Conservation (phyloP, 2,329 filamentous ascomycete genomes). For the Sporothrix brunneoviolacea region DNA sequence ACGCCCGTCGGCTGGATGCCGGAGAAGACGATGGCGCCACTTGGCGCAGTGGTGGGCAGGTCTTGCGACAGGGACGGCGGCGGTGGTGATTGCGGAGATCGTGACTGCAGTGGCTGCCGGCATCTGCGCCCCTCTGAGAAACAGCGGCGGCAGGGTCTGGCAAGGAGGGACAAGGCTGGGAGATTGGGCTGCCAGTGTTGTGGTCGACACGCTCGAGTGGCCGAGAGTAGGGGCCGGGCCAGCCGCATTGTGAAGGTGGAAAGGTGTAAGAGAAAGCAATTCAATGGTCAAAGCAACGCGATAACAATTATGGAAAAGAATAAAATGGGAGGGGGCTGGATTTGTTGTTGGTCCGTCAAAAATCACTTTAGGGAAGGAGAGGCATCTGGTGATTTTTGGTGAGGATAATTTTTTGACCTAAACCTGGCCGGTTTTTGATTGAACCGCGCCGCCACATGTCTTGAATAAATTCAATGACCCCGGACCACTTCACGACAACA, state of each 20-base stretch:
- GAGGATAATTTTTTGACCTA: conserved; percentile 1
- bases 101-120: neutral
- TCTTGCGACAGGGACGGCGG: neutral
- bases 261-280: neutral
- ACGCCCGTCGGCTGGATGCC: conserved; percentile 95
- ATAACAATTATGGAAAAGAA: too few relatives aligned
- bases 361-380: too few relatives aligned
- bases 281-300: neutral
- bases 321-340: too few relatives aligned
- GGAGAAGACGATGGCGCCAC: conserved; percentile 64
- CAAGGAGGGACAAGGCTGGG: neutral
- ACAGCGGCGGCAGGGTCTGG: conserved; percentile 9
- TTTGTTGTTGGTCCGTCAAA: too few relatives aligned
- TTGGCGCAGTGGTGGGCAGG: conserved; percentile 6
- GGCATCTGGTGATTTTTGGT: conserved; percentile 6
- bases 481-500: conserved; percentile 3
- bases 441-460: too few relatives aligned
- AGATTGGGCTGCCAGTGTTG: neutral
- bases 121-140: conserved; percentile 10
- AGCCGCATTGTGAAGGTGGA: neutral
- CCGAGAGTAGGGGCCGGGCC: neutral
- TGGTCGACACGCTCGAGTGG: neutral
- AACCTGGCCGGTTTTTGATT: too few relatives aligned
- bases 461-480: too few relatives aligned
- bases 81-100: conserved; percentile 5